phyloP scores from a whole-genome alignment of 345 rosid genomes.

The Citrus inodora region DNA sequence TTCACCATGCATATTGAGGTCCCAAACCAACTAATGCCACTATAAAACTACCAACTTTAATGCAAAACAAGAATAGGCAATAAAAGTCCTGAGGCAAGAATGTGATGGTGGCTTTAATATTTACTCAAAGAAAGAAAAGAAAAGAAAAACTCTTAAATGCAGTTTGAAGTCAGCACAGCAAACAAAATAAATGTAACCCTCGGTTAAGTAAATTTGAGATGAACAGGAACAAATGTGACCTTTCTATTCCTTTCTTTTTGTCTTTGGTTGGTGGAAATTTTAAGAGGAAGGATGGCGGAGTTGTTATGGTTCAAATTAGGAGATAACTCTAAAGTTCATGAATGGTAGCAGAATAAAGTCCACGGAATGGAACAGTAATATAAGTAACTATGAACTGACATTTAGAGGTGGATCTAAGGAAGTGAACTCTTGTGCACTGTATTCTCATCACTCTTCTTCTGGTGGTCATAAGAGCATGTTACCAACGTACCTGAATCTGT shows the following conservation, averaged over 20 bases:
- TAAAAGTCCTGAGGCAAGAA: not conserved
- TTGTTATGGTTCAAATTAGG: not conserved
- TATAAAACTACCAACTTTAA: not conserved
- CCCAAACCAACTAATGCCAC: not conserved
- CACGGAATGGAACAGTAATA: not conserved
- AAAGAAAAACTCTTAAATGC: not conserved
- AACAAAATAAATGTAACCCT: not conserved
- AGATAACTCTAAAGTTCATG: not conserved
- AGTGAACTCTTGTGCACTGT: not conserved
- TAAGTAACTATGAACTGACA: not conserved
- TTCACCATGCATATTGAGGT: not conserved
- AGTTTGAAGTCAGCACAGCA: not conserved
- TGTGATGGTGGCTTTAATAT: not conserved
- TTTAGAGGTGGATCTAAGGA: not conserved
- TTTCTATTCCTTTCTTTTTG: not conserved
- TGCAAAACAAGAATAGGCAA: not conserved
- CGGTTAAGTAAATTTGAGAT: not conserved
- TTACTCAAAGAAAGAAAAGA: not conserved
- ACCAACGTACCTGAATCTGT: conserved; percentile 63
- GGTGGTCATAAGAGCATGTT: not conserved
- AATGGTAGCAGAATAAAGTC: not conserved
- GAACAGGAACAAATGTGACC: not conserved
- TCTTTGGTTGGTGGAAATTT: not conserved
- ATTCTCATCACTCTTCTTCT: not conserved
- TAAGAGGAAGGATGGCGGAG: not conserved